These are phyloP conservation scores for Penicillium psychrosexuale DNA, from an alignment of 2,329 filamentous ascomycete genomes.

Conservation along the genomic window DNA sequence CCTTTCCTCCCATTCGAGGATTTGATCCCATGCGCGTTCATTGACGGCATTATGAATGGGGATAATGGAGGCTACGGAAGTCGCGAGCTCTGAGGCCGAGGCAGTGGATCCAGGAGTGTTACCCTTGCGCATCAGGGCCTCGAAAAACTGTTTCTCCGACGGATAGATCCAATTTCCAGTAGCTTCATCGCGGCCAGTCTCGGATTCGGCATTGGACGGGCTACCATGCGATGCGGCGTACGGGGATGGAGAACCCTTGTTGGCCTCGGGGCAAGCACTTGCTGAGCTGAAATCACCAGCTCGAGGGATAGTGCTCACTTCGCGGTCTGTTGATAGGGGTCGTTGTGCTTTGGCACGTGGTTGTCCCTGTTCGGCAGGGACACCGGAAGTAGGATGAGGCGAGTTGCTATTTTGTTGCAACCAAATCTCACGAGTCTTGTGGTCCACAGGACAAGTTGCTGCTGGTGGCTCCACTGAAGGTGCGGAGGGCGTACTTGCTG, in stretches of 20 bases:
- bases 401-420: slow-evolving; percentile 54
- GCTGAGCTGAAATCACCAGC: slow-evolving; percentile 38
- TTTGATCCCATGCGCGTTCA: slow-evolving; percentile 91
- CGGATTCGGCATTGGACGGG: slow-evolving; percentile 72
- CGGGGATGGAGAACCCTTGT: slow-evolving; percentile 28
- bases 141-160: slow-evolving; percentile 95
- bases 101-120: slow-evolving; percentile 58
- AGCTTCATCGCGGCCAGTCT: slow-evolving; percentile 66
- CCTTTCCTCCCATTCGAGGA: slow-evolving; percentile 79
- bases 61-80: slow-evolving; percentile 87
- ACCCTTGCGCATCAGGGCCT: slow-evolving; percentile 91
- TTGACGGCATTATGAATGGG: slow-evolving; percentile 99
- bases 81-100: slow-evolving; percentile 47
- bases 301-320: slow-evolving; percentile 76
- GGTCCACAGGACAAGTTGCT: slow-evolving; percentile 78
- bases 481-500: slow-evolving; percentile 36
- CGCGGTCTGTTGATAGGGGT: slow-evolving; percentile 64
- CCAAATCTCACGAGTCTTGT: slow-evolving; percentile 85
- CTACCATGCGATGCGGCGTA: slow-evolving; percentile 31
- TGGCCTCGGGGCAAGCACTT: slow-evolving; percentile 20
- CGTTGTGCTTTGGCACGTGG: slow-evolving; percentile 31
- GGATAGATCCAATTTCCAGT: slow-evolving; percentile 97
- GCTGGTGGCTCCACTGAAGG: slow-evolving; percentile 28
- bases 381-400: slow-evolving; percentile 33
- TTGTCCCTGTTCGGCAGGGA: slow-evolving; percentile 27